phyloP scores from a whole-genome alignment of 2,329 filamentous ascomycete species.

The Huntiella abstrusa region DNA sequence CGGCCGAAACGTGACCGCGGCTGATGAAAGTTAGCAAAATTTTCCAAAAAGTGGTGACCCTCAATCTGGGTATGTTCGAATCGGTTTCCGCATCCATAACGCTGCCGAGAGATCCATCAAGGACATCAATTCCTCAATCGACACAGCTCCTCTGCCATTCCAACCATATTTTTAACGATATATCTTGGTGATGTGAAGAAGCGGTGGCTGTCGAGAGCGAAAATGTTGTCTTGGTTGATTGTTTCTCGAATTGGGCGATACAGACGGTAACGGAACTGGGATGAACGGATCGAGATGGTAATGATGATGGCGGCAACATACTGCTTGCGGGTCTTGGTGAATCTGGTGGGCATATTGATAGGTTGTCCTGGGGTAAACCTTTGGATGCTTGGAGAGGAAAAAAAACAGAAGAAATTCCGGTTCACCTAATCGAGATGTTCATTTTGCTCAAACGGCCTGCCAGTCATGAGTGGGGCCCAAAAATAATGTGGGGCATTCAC shows the following conservation, averaged over 20 bases:
- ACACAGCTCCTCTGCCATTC: too few relatives aligned
- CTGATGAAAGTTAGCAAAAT: conserved; percentile 23
- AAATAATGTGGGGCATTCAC: conserved; percentile 9
- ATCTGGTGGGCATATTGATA: conserved; percentile 53
- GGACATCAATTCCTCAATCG: too few relatives aligned
- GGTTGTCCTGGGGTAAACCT: conserved; percentile 15
- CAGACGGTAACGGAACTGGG: too few relatives aligned
- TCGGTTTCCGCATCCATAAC: too few relatives aligned
- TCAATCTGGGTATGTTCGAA: too few relatives aligned
- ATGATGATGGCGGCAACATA: conserved; percentile 26
- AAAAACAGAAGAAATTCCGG: conserved; percentile 11
- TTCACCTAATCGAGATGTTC: conserved; percentile 9
- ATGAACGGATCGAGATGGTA: too few relatives aligned
- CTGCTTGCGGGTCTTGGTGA: conserved; percentile 62
- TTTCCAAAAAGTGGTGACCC: too few relatives aligned
- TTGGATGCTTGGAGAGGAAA: conserved; percentile 10
- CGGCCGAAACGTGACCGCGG: conserved; percentile 95
- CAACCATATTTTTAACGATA: too few relatives aligned
- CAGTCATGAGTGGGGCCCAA: conserved; percentile 7
- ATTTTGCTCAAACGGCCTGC: conserved; percentile 10
- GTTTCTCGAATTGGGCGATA: too few relatives aligned
- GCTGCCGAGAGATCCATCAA: too few relatives aligned
- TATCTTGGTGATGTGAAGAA: too few relatives aligned
- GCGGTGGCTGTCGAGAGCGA: conserved; percentile 10
- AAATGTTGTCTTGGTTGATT: conserved; percentile 1